Evolutionary conservation across 148 eudicot genomes (phyloP).

Genomic region (Chenopodium quinoa): DNA sequence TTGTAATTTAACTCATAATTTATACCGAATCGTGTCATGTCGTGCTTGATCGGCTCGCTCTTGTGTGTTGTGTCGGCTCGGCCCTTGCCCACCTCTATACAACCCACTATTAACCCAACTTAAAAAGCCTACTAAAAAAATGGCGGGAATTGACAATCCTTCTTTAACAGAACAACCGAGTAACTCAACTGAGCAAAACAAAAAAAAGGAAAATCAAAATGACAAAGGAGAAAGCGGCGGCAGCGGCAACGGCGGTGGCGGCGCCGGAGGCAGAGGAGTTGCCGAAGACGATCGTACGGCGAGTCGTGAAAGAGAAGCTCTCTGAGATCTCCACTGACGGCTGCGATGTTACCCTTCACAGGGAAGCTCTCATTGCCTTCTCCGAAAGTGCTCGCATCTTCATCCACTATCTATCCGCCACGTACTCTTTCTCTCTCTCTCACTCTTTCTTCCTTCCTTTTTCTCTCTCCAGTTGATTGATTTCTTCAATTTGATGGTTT

Average conservation of each 20-base stretch:
- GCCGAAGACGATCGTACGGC: slow-evolving; percentile 76
- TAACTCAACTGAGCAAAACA: not conserved
- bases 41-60: too few relatives aligned
- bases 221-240: slow-evolving; percentile 27
- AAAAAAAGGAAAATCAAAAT: not conserved
- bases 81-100: too few relatives aligned
- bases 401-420: slow-evolving; percentile 94
- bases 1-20: too few relatives aligned
- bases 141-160: slow-evolving; percentile 29
- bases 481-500: not conserved
- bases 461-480: not conserved
- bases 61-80: too few relatives aligned
- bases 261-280: slow-evolving; percentile 65
- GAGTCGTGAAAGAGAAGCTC: slow-evolving; percentile 85
- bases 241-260: slow-evolving; percentile 15
- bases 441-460: slow-evolving; percentile 19
- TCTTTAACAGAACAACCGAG: not conserved
- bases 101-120: too few relatives aligned
- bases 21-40: too few relatives aligned
- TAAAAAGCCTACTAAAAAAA: not conserved
- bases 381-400: slow-evolving; percentile 86
- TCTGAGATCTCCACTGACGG: slow-evolving; percentile 50
- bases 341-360: slow-evolving; percentile 57
- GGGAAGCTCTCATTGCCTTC: slow-evolving; percentile 74
- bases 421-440: slow-evolving; percentile 40